Base-by-base conservation (phyloP, 192 early-diverging fungal genomes). In the Umbelopsis vinacea region DNA sequence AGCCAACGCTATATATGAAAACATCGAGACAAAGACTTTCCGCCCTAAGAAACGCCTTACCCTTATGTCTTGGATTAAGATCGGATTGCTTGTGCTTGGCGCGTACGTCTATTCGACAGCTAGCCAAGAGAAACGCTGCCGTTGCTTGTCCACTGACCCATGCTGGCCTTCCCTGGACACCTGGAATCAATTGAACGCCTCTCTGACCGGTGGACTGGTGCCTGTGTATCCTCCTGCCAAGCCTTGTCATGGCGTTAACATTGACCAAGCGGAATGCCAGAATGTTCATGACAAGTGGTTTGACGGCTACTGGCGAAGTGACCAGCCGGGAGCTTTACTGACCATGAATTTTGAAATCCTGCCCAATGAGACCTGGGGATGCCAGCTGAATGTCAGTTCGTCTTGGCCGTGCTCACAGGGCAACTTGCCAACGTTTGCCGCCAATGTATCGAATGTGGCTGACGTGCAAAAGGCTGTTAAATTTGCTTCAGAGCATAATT, bases 401-500 rank as follows among this genome's bases (percentile, higher is more conserved):
- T 73, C 60, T 35, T 26, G 46, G 8, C 74, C 69, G 0, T 82
- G 81, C 24, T 48, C 71, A 22, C 81, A 79, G 22, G 77, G 77
- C 14, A 74, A 74, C 17, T 67, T 79, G 0, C 81, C 77, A 3
- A 10, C 75, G 22, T 80, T 72, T 46, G 79, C 82, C 0, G 71
- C 77, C 48, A 71, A 80, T 26, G 76, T 79, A n/a, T 50, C 67
- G 5, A 72, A 35, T 46, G 38, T 73, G 21, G 69, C 68, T 22
- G 77, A 84, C 46, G 67, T 84, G 24, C 71, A 71, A 22, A 23
- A 72, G 10, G 55, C 72, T 2, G 69, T 84, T 23, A 54, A 53
- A 15, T 84, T 84, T 71, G 80, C 80, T 22, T 33, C 67, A 4
- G 55, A 76, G 21, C 48, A 87, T 47, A 79, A 84, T 21, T 67